Evolutionary conservation across 768 basidiomycete species (phyloP).

Genomic region (Dacryopinax spathularia): DNA sequence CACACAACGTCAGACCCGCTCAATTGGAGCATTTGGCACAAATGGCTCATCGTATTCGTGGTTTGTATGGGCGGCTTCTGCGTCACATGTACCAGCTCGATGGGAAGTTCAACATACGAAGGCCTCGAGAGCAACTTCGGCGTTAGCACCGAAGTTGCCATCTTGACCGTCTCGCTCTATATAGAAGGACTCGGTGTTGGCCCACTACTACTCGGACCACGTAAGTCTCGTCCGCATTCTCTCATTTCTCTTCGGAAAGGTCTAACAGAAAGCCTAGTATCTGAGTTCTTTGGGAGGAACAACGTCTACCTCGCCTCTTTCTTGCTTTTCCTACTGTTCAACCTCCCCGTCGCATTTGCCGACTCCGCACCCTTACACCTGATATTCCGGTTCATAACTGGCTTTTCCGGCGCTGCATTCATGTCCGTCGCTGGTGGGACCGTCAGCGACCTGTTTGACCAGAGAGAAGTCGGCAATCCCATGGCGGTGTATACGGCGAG

Average conservation of each 20-base stretch:
- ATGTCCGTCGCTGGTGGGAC: slow-evolving; percentile 48
- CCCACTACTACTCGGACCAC: slow-evolving; percentile 28
- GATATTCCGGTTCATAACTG: slow-evolving; percentile 44
- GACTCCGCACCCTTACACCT: slow-evolving; percentile 39
- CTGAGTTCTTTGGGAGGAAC: slow-evolving; percentile 50
- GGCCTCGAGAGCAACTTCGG: slow-evolving; percentile 40
- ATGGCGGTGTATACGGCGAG: slow-evolving; percentile 43
- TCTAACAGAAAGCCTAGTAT: slow-evolving; percentile 18
- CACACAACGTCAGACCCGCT: slow-evolving; percentile 5
- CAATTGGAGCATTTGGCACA: slow-evolving; percentile 9
- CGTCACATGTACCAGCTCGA: slow-evolving; percentile 26
- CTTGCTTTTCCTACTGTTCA: slow-evolving; percentile 43
- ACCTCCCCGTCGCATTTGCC: slow-evolving; percentile 62
- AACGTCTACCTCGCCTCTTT: slow-evolving; percentile 51
- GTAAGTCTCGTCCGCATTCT: not conserved
- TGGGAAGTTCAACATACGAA: slow-evolving; percentile 40
- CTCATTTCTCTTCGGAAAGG: not conserved
- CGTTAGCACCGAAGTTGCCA: slow-evolving; percentile 39
- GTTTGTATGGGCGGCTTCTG: slow-evolving; percentile 16
- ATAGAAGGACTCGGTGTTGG: slow-evolving; percentile 27
- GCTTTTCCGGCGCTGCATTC: slow-evolving; percentile 43
- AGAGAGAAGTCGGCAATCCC: slow-evolving; percentile 39
- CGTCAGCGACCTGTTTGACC: slow-evolving; percentile 42
- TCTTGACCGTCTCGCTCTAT: slow-evolving; percentile 36
- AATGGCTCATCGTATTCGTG: slow-evolving; percentile 19